Conservation (phyloP, 352 stramenopile species). For the Globisporangium lucens region DNA sequence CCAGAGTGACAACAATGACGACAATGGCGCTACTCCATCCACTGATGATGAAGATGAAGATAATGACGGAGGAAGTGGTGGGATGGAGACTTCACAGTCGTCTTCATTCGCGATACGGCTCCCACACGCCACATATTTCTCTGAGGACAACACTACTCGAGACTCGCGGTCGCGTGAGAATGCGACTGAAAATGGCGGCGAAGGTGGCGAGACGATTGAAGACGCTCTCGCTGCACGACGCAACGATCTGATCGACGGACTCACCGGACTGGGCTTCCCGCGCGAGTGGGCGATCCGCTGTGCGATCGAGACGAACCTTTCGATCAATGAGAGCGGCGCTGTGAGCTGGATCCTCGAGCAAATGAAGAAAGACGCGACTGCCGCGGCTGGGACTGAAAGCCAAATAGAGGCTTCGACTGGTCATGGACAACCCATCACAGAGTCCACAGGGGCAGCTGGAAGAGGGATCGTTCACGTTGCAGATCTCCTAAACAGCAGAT, state of each 20-base stretch:
- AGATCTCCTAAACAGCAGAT: constrained; percentile 16
- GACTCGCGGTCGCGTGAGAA: constrained; percentile 3
- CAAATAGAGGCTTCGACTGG: neutral
- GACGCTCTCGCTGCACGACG: constrained; percentile 8
- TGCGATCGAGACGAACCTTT: constrained; percentile 43
- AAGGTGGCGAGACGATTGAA: neutral
- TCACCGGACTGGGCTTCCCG: constrained; percentile 84
- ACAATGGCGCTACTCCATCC: neutral
- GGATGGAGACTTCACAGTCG: neutral
- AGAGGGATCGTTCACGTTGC: neutral
- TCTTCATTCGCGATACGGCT: neutral
- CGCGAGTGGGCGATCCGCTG: constrained; percentile 71
- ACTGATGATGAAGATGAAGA: constrained; percentile 2
- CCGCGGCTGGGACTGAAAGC: neutral
- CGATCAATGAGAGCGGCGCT: constrained; percentile 58
- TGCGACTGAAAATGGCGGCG: neutral
- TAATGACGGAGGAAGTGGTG: neutral
- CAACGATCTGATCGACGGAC: constrained; percentile 63
- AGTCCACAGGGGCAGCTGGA: neutral
- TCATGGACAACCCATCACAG: neutral
- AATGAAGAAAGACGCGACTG: constrained; percentile 71
- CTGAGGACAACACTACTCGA: neutral
- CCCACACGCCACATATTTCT: neutral
- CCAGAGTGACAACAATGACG: constrained; percentile 19
- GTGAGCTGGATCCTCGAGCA: constrained; percentile 90